Percentiles rank a stretch among this genome's conserved stretches.
These are phyloP conservation scores for Neurospora sp. DNA, from an alignment of 495 filamentous ascomycete genomes.

Conservation along the genomic window DNA sequence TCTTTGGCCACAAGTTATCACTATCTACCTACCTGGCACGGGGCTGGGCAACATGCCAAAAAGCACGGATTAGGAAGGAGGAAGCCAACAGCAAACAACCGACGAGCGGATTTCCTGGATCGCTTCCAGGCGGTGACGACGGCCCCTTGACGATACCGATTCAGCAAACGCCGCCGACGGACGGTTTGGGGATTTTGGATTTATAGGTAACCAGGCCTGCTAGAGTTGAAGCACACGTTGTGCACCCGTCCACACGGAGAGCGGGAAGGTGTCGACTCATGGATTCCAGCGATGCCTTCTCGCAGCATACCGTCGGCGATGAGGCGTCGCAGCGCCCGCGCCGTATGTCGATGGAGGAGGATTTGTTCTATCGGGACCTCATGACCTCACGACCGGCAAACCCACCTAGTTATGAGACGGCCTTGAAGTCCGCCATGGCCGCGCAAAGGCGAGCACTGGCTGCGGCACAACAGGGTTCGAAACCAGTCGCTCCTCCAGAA, in stretches of 20 bases:
- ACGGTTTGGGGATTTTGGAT: not conserved
- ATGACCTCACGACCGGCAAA: constrained; percentile 26
- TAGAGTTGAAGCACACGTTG: not conserved
- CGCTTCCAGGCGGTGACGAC: not conserved
- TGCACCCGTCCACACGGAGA: not conserved
- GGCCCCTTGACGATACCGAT: constrained; percentile 1
- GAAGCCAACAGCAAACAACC: constrained; percentile 5
- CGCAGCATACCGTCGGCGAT: constrained; percentile 19
- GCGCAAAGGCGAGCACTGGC: constrained; percentile 25
- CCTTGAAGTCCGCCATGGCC: constrained; percentile 20
- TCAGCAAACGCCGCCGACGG: not conserved
- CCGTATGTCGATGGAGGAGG: constrained; percentile 33
- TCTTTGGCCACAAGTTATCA: not conserved
- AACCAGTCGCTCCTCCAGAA: not conserved
- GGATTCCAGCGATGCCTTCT: constrained; percentile 22
- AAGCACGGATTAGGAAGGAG: constrained; percentile 15
- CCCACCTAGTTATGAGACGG: constrained; percentile 28
- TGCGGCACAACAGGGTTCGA: not conserved
- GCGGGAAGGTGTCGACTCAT: not conserved
- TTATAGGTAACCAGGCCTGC: not conserved
- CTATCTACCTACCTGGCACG: not conserved
- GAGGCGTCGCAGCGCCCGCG: constrained; percentile 17
- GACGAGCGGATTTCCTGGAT: not conserved
- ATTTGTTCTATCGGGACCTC: constrained; percentile 26
- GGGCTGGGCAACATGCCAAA: constrained; percentile 16